Percentiles rank a stretch among this genome's conserved stretches.
Evolutionary conservation across 2,329 filamentous ascomycete species (phyloP).

Genomic region (Grosmannia huntii): DNA sequence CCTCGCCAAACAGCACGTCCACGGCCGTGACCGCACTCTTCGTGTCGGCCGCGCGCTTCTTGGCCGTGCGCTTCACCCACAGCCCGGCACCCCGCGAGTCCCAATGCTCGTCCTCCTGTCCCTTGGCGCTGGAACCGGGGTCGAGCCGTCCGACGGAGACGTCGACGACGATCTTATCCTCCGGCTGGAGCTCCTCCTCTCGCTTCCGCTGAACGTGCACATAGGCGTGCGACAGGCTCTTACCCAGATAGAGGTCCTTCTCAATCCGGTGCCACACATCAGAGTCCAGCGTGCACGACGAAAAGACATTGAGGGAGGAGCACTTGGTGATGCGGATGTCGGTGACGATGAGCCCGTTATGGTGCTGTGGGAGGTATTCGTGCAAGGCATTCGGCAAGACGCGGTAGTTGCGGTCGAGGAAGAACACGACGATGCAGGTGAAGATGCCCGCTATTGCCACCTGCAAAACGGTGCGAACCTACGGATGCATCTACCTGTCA

Average conservation of each 20-base stretch:
- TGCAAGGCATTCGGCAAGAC: conserved; percentile 79
- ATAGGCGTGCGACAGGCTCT: conserved; percentile 66
- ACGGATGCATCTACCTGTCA: not conserved
- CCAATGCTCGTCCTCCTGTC: conserved; percentile 51
- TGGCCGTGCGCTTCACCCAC: conserved; percentile 68
- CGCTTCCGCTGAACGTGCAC: conserved; percentile 72
- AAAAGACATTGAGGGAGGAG: conserved; percentile 60
- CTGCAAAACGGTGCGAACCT: conserved; percentile 63
- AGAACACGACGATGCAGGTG: conserved; percentile 58
- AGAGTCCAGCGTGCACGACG: conserved; percentile 61
- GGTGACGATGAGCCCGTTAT: conserved; percentile 72
- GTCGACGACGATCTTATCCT: conserved; percentile 71
- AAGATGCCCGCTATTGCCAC: conserved; percentile 52
- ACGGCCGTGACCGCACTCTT: conserved; percentile 64
- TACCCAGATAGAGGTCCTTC: conserved; percentile 75
- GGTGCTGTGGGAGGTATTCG: conserved; percentile 74
- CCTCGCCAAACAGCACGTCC: conserved; percentile 79
- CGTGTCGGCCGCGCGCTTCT: conserved; percentile 62
- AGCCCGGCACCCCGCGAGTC: conserved; percentile 64
- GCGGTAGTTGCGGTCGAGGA: conserved; percentile 80
- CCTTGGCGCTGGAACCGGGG: conserved; percentile 45
- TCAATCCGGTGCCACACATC: conserved; percentile 69
- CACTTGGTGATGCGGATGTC: conserved; percentile 72
- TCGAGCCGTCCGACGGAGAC: conserved; percentile 61
- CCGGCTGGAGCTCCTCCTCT: conserved; percentile 64